Conservation (phyloP, 2,329 filamentous ascomycete genomes). For the Paraphaeosphaeria sporulosa region DNA sequence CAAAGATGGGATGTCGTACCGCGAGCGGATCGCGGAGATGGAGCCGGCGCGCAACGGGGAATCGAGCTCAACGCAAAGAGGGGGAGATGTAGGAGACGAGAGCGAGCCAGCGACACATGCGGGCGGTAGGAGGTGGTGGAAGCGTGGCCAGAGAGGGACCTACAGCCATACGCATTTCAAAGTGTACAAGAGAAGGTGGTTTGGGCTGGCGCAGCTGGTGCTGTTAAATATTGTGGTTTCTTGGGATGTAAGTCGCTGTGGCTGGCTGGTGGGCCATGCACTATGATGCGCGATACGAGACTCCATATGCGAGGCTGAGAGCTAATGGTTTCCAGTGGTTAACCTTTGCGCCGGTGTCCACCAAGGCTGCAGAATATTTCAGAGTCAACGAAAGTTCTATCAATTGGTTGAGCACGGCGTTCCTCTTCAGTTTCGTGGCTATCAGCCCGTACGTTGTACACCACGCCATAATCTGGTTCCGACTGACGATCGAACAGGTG, state of each 20-base stretch:
- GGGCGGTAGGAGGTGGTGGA: slow-evolving; percentile 12
- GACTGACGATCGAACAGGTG: slow-evolving; percentile 43
- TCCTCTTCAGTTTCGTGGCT: slow-evolving; percentile 82
- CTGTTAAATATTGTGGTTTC: slow-evolving; percentile 91
- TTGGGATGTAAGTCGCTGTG: slow-evolving; percentile 79
- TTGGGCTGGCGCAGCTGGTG: slow-evolving; percentile 83
- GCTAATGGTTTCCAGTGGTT: slow-evolving; percentile 72
- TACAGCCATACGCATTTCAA: slow-evolving; percentile 48
- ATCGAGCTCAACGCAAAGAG: slow-evolving; percentile 13
- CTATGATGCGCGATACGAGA: neutral
- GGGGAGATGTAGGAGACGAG: slow-evolving; percentile 8
- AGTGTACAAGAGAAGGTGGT: slow-evolving; percentile 87
- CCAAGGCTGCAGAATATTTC: slow-evolving; percentile 78
- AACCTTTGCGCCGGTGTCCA: slow-evolving; percentile 85
- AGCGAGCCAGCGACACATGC: slow-evolving; percentile 8
- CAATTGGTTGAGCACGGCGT: slow-evolving; percentile 92
- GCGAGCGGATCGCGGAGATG: slow-evolving; percentile 11
- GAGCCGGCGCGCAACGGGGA: slow-evolving; percentile 6
- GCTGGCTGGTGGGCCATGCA: slow-evolving; percentile 1
- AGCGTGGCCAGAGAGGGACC: slow-evolving; percentile 21
- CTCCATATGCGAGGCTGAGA: slow-evolving; percentile 4
- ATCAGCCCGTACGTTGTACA: slow-evolving; percentile 66
- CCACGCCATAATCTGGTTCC: neutral
- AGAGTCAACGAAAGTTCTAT: slow-evolving; percentile 75
- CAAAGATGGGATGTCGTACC: slow-evolving; percentile 20